Evolutionary conservation across 345 rosid genomes (phyloP).

Genomic region (Zanthoxylum bungeanum): DNA sequence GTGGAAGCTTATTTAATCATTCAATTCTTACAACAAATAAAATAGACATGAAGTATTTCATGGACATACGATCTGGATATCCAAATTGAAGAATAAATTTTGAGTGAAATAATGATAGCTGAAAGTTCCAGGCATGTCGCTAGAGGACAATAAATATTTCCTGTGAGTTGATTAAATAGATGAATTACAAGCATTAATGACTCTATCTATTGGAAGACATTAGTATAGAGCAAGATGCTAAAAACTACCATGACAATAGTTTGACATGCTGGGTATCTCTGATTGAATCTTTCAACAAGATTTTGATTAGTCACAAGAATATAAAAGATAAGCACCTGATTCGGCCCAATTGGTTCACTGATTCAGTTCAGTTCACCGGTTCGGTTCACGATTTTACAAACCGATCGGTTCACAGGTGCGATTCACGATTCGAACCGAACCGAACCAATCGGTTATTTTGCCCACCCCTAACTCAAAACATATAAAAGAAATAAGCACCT

Average conservation of each 20-base stretch:
- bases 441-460: too few species aligned
- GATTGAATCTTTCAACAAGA: neutral
- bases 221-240: neutral
- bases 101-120: neutral
- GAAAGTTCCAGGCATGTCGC: neutral
- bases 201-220: neutral
- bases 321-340: neutral
- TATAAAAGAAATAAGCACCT: neutral
- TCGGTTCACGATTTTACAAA: too few species aligned
- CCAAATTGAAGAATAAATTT: neutral
- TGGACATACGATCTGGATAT: neutral
- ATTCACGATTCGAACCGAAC: too few species aligned
- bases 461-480: neutral
- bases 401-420: too few species aligned
- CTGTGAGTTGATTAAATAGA: neutral
- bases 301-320: neutral
- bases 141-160: neutral
- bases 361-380: too few species aligned
- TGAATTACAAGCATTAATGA: neutral
- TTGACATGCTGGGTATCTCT: neutral
- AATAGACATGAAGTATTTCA: neutral
- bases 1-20: neutral
- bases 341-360: too few species aligned
- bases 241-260: neutral
- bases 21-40: neutral